These are phyloP conservation scores for Vanderwaltozyma verrucispora DNA, from an alignment of 805 yeast species.

Conservation along the genomic window DNA sequence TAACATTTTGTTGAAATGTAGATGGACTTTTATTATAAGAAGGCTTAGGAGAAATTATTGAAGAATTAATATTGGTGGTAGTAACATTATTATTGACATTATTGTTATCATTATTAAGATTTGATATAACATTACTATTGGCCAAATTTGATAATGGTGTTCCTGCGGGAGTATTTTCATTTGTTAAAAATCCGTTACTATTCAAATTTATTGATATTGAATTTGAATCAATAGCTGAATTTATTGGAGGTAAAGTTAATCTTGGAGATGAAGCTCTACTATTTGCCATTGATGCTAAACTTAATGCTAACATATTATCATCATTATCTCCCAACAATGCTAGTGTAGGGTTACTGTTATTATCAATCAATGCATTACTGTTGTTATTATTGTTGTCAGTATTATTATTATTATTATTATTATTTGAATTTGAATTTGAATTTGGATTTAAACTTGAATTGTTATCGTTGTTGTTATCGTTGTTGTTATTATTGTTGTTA, in stretches of 20 bases:
- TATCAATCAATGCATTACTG: not conserved
- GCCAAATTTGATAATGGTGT: not conserved
- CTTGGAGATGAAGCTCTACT: conserved; percentile 29
- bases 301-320: conserved; percentile 27
- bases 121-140: no score
- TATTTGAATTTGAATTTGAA: not conserved
- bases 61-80: conserved; percentile 7
- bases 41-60: conserved; percentile 16
- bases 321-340: conserved; percentile 25
- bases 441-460: no score
- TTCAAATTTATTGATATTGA: conserved; percentile 6
- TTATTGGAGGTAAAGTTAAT: conserved; percentile 19
- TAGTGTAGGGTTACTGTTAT: conserved; percentile 1
- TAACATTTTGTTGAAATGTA: conserved; percentile 9
- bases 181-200: not conserved
- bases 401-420: not conserved
- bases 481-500: not conserved
- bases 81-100: not conserved
- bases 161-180: conserved; percentile 1
- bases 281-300: conserved; percentile 29
- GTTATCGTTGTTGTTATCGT: not conserved
- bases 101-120: conserved; percentile 2
- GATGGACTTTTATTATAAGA: conserved; percentile 16
- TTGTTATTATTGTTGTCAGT: not conserved
- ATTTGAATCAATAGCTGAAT: conserved; percentile 16